Evolutionary conservation across 257 asterid species (phyloP).

Genomic region (Handroanthus guayacan): DNA sequence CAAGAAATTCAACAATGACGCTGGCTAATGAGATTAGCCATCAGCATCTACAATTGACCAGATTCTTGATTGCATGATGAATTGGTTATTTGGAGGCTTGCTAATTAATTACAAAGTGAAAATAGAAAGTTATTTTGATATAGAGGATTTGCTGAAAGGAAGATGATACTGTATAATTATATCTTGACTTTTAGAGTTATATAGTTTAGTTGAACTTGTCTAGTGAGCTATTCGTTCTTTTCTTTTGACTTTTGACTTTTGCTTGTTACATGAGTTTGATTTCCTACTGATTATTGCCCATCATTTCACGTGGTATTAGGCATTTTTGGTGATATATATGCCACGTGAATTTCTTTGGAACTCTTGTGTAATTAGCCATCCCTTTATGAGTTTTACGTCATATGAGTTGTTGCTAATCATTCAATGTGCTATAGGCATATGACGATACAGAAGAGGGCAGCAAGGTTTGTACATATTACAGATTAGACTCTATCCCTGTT

Average conservation of each 20-base stretch:
- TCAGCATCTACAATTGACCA: neutral
- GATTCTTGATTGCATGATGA: conserved; percentile 4
- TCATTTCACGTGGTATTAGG: conserved; percentile 15
- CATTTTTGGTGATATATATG: conserved; percentile 13
- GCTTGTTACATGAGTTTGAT: neutral
- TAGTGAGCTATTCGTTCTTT: neutral
- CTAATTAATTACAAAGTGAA: conserved; percentile 25
- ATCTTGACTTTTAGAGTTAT: neutral
- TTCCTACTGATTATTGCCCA: neutral
- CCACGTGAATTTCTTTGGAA: conserved; percentile 16
- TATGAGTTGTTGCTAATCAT: conserved; percentile 30
- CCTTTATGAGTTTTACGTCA: conserved; percentile 29
- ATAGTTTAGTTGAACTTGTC: neutral
- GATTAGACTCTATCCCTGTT: conserved; percentile 79
- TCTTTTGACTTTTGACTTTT: neutral
- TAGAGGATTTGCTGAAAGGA: conserved; percentile 7
- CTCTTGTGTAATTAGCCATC: neutral
- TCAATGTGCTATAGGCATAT: conserved; percentile 60
- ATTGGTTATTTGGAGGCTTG: neutral
- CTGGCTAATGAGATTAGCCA: conserved; percentile 7
- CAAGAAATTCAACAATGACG: conserved; percentile 14
- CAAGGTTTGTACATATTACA: conserved; percentile 92
- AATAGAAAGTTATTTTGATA: conserved; percentile 16
- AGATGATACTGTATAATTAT: conserved; percentile 16
- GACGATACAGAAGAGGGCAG: conserved; percentile 97